Conservation (phyloP, 2,329 filamentous ascomycete species). For the Aspergillus nomiae region DNA sequence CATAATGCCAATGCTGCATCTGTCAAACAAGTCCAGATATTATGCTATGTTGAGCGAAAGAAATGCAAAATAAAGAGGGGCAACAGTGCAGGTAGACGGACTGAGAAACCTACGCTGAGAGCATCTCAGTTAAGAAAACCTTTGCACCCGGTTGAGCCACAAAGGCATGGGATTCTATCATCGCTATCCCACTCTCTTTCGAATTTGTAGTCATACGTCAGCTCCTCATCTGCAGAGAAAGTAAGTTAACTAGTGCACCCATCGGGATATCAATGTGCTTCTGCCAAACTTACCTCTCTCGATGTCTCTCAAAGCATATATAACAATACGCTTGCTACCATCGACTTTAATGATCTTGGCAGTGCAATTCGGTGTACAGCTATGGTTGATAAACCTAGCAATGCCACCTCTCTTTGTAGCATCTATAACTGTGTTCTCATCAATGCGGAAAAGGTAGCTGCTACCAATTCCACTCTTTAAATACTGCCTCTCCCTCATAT, state of each 20-base stretch:
- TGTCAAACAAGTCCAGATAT: not conserved
- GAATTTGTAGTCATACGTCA: constrained; percentile 99
- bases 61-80: not conserved
- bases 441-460: constrained; percentile 96
- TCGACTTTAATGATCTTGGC: constrained; percentile 99
- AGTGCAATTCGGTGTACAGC: constrained; percentile 96
- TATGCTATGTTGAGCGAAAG: constrained; percentile 1
- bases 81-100: not conserved
- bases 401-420: constrained; percentile 98
- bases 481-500: constrained; percentile 88
- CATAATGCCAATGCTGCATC: constrained; percentile 6
- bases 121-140: constrained; percentile 86
- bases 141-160: constrained; percentile 94
- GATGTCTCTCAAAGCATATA: constrained; percentile 96
- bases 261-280: not conserved
- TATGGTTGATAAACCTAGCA: constrained; percentile 96
- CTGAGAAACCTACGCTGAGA: not conserved
- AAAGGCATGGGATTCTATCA: constrained; percentile 95
- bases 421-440: constrained; percentile 96
- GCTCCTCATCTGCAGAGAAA: constrained; percentile 76
- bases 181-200: constrained; percentile 93
- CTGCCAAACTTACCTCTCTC: constrained; percentile 73
- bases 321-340: constrained; percentile 96
- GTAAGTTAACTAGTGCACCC: constrained; percentile 2
- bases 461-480: constrained; percentile 95